Base-by-base conservation (phyloP, 192 early-diverging fungal genomes). In the Coemansia sp. region DNA sequence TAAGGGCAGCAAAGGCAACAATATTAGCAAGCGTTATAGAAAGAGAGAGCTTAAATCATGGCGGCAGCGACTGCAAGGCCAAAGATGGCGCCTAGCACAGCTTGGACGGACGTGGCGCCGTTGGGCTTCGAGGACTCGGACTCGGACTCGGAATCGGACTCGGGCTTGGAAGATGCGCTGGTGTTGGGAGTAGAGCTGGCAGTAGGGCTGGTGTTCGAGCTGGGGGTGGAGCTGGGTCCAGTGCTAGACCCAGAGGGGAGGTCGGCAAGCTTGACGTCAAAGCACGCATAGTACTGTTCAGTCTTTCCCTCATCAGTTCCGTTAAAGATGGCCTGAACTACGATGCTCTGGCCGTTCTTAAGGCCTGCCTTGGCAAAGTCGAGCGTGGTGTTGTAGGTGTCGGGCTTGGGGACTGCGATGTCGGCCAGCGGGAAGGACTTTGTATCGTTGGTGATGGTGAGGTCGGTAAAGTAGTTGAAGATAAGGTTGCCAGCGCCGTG, bases 251-350 rank as follows among this genome's bases (percentile, higher is more conserved):
- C 39, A 1, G 42, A 43, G 42, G 18, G 10, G 6, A 50, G 9
- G 2, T 42, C 67, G 17, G 64, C 50, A 21, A 79, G 70, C 76
- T 72, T 65, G 63, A 79, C 59, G 24, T 79, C 76, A 37, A 79
- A 79, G 70, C 76, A 79, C 11, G 40, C 76, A 38, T 72, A 72
- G 62, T 66, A 79, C 50, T 62, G 11, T 21, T 69, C 70, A 14
- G 62, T 72, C 38, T 60, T 42, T 58, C 63, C 67, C 0, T 46
- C 36, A 32, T 68, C 67, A 12, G 76, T 79, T 37, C 62, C 70
- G 60, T 79, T 79, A 63, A 66, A 72, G 60, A 79, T 63, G 15
- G 76, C 76, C 52, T 79, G 76, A 8, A 79, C 76, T 9, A 79
- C 76, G 26, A 79, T 79, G 21, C 50, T 33, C 52, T 79, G 62